Evolutionary conservation across 2,329 filamentous ascomycete species (phyloP), one percentile per base, ranked within the genome.

Genomic region (Ascochyta fabae): DNA sequence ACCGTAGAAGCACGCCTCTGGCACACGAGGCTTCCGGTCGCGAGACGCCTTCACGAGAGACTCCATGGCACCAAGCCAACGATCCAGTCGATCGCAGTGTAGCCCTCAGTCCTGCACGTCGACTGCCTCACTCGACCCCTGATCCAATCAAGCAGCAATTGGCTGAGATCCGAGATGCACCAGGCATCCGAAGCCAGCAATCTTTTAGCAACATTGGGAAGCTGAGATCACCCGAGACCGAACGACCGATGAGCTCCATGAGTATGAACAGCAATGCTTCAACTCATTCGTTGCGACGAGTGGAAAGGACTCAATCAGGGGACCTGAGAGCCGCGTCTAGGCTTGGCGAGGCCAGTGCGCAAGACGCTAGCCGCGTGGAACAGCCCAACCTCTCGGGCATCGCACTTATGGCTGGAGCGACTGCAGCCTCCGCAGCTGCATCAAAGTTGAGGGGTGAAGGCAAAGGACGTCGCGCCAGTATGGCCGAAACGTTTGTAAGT

Each of bases 401-500:
- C 57, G 66, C 67, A 51, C 66, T 72, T 54, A 69, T 69, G 64
- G 69, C 68, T 61, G 71, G 71, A 65, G 68, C 70, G 59, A 70
- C 69, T 58, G 68, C 70, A 68, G 69, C 69, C 65, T 74, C 76
- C 68, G 79, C 79, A 57, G 78, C 76, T 68, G 84, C 82, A 69
- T 83, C 83, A 66, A 83, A 79, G 67, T 85, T 92, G 78, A 90
- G 88, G 77, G 92, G 94, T 80, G 91, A 92, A 84, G 90, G 91
- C 81, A 92, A 92, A 80, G 88, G 86, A 79, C 90, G 91, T 76
- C 90, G 91, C 75, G 81, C 88, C 64, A 75, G 70, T 79, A 96
- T 96, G 91, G 84, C 91, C 76, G 91, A 96, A 83, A 88, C 96
- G 80, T 96, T 90, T 81, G 92, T 96, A 86, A 89, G 92, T 90